Evolutionary conservation across 345 rosid genomes (phyloP).

Genomic region (Psidium guajava): DNA sequence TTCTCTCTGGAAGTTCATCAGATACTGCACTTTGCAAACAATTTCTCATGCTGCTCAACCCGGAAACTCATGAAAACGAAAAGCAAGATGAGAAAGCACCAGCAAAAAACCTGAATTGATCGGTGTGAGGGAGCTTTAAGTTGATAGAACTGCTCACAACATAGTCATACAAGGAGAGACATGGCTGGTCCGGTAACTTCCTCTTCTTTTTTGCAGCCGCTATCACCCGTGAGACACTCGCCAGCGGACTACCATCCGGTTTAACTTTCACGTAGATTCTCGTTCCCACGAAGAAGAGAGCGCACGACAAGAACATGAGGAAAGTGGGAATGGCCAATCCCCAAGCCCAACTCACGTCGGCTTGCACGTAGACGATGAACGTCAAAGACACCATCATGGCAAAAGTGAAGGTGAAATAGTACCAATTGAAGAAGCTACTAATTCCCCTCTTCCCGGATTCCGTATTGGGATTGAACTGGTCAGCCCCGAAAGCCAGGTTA

Average conservation of each 20-base stretch:
- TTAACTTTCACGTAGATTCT: constrained; percentile 22
- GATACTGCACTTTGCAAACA: neutral
- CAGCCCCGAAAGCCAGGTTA: constrained; percentile 39
- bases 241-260: constrained; percentile 30
- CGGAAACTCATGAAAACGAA: neutral
- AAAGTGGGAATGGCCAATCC: constrained; percentile 42
- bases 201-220: constrained; percentile 51
- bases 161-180: constrained; percentile 17
- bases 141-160: constrained; percentile 15
- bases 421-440: constrained; percentile 56
- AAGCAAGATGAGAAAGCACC: neutral
- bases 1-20: neutral
- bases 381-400: constrained; percentile 34
- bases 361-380: constrained; percentile 34
- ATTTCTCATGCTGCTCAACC: neutral
- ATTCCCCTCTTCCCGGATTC: constrained; percentile 30
- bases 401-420: constrained; percentile 34
- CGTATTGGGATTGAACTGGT: constrained; percentile 40
- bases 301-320: constrained; percentile 29
- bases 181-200: constrained; percentile 30
- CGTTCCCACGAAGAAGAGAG: constrained; percentile 24
- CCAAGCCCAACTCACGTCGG: constrained; percentile 47
- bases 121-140: constrained; percentile 24
- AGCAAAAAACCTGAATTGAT: constrained; percentile 29
- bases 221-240: constrained; percentile 23